Conservation (phyloP, 2,329 filamentous ascomycete genomes). For the Talaromyces sp. region DNA sequence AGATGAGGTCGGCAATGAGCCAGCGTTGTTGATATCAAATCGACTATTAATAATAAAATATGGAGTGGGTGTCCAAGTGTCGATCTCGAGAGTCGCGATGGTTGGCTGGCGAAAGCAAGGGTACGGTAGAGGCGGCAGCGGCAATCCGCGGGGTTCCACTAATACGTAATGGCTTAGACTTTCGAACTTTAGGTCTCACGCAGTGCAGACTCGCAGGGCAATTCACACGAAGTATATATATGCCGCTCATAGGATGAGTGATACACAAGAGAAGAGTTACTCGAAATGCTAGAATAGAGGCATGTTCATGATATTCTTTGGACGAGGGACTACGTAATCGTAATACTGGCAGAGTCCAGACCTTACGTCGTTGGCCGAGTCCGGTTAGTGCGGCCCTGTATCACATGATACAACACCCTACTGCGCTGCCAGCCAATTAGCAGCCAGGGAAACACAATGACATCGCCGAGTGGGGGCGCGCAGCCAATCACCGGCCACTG, state of each 20-base stretch:
- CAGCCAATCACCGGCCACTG: conserved; percentile 3
- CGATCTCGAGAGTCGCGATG: conserved; percentile 4
- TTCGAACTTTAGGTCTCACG: too few relatives aligned
- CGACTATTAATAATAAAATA: not conserved
- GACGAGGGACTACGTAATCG: not conserved
- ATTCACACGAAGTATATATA: not conserved
- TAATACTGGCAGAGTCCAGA: not conserved
- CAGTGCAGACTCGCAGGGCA: too few relatives aligned
- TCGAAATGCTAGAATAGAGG: not conserved
- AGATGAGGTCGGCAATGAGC: not conserved
- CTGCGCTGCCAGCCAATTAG: not conserved
- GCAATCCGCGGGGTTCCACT: conserved; percentile 10
- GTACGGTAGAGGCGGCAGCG: conserved; percentile 5
- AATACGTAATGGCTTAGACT: not conserved
- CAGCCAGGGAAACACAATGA: not conserved
- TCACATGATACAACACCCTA: not conserved
- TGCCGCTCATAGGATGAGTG: not conserved
- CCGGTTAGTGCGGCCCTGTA: not conserved
- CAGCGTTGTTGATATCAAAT: not conserved
- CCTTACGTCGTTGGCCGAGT: not conserved
- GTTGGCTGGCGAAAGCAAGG: conserved; percentile 4
- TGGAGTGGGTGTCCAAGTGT: not conserved
- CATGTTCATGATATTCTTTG: not conserved
- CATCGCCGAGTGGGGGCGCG: not conserved
- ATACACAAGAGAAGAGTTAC: not conserved